Conservation (phyloP, 139 green algal genomes). For the Chlorella sorokiniana region DNA sequence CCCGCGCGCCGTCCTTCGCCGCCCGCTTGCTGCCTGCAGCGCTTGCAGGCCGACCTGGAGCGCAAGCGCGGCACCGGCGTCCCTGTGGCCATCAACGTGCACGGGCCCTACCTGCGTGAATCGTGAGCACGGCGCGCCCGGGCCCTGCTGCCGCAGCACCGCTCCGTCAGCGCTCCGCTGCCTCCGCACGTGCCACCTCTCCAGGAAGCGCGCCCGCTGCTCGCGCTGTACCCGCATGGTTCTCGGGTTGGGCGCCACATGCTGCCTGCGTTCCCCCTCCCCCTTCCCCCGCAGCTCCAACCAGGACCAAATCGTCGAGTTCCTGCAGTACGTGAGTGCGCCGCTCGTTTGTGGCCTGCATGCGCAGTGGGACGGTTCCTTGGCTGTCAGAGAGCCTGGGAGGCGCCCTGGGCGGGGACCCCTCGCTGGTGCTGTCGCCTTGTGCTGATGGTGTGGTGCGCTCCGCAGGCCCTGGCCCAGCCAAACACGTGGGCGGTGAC, state of each 20-base stretch:
- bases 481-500: not conserved
- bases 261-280: not conserved
- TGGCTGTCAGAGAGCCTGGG: too few species aligned
- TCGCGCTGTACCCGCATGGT: too few species aligned
- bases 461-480: not conserved
- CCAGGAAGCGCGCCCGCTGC: too few species aligned
- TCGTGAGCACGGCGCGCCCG: not conserved
- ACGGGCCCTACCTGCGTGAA: not conserved
- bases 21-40: not conserved
- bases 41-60: not conserved
- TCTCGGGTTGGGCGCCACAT: too few species aligned
- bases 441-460: too few species aligned
- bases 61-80: not conserved
- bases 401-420: too few species aligned
- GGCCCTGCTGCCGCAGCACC: not conserved
- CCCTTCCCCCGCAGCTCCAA: not conserved
- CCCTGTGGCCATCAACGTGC: conserved; percentile 5
- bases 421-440: too few species aligned
- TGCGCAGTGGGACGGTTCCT: not conserved
- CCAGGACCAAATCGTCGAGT: not conserved
- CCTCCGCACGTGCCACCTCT: too few species aligned
- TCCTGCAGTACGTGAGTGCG: not conserved
- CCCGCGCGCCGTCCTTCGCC: too few species aligned
- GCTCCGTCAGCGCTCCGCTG: not conserved
- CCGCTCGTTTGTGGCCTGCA: not conserved